Conservation (phyloP, 306 rosid species). For the Corylus americana region DNA sequence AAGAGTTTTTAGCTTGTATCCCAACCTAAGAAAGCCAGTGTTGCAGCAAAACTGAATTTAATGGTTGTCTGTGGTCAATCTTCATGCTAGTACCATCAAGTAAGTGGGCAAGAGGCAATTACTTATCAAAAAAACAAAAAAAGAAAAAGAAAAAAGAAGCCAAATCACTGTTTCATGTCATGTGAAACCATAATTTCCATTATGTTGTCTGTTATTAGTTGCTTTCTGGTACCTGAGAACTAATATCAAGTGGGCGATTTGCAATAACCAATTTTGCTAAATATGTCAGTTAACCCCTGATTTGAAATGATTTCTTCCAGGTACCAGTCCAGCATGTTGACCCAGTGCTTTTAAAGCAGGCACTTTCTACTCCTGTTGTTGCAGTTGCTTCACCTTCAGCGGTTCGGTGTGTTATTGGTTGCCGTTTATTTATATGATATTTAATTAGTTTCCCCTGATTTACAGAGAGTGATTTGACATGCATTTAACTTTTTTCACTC, state of each 20-base stretch:
- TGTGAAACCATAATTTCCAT: background rate
- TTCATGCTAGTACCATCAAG: background rate
- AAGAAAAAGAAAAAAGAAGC: background rate
- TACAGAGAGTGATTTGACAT: background rate
- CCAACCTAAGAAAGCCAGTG: background rate
- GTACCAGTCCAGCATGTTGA: slow-evolving; percentile 77
- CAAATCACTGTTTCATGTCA: background rate
- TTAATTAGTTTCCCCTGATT: background rate
- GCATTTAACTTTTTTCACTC: background rate
- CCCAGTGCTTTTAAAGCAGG: slow-evolving; percentile 58
- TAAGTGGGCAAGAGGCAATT: background rate
- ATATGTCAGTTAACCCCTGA: slow-evolving; percentile 15
- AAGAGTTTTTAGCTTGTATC: background rate
- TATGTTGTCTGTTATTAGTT: slow-evolving; percentile 1
- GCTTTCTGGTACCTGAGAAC: background rate
- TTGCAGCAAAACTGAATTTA: background rate
- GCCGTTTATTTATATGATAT: background rate
- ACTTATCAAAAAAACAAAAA: no score
- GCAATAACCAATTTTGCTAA: slow-evolving; percentile 17
- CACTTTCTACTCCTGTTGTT: slow-evolving; percentile 78
- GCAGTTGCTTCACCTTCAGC: slow-evolving; percentile 97
- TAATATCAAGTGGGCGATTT: slow-evolving; percentile 7
- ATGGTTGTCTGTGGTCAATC: background rate
- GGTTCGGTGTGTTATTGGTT: slow-evolving; percentile 52
- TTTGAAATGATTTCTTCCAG: slow-evolving; percentile 46